Conservation (phyloP, 495 filamentous ascomycete genomes). For the Hypomontagnella monticulosa region DNA sequence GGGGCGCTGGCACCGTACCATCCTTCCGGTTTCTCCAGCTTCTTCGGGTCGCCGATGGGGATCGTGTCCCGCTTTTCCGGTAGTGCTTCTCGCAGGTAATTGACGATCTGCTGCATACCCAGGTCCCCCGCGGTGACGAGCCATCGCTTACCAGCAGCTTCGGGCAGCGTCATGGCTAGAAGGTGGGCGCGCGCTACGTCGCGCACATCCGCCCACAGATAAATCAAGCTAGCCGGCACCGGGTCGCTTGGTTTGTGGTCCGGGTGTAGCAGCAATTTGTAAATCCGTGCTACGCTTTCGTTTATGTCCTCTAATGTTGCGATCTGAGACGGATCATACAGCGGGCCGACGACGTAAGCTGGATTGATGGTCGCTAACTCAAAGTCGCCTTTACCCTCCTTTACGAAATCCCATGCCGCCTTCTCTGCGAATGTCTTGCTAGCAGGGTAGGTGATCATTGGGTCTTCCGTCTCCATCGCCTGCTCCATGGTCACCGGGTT, state of each 20-base stretch:
- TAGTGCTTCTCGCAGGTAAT: slow-evolving; percentile 71
- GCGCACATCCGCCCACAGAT: slow-evolving; percentile 73
- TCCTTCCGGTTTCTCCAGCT: slow-evolving; percentile 43
- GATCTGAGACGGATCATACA: slow-evolving; percentile 55
- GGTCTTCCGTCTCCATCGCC: slow-evolving; percentile 50
- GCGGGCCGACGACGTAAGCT: slow-evolving; percentile 77
- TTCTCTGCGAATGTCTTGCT: slow-evolving; percentile 58
- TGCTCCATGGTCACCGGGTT: slow-evolving; percentile 56
- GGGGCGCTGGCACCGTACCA: slow-evolving; percentile 54
- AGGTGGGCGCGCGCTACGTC: slow-evolving; percentile 79
- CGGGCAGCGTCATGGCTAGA: slow-evolving; percentile 70
- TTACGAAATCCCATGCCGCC: slow-evolving; percentile 84
- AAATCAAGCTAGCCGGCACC: slow-evolving; percentile 64
- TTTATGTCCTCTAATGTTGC: slow-evolving; percentile 70
- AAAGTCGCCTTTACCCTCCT: slow-evolving; percentile 82
- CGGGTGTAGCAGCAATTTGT: slow-evolving; percentile 62
- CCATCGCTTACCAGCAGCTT: slow-evolving; percentile 76
- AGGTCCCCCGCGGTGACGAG: slow-evolving; percentile 71
- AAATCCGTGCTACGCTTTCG: slow-evolving; percentile 70
- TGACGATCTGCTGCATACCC: slow-evolving; percentile 70
- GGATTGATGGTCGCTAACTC: slow-evolving; percentile 73
- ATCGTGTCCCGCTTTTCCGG: slow-evolving; percentile 71
- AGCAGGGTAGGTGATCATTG: slow-evolving; percentile 51
- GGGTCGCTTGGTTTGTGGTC: slow-evolving; percentile 61
- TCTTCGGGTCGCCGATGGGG: slow-evolving; percentile 59